Evolutionary conservation across 2,329 filamentous ascomycete genomes (phyloP).

Genomic region (Fusarium sulawesiense): DNA sequence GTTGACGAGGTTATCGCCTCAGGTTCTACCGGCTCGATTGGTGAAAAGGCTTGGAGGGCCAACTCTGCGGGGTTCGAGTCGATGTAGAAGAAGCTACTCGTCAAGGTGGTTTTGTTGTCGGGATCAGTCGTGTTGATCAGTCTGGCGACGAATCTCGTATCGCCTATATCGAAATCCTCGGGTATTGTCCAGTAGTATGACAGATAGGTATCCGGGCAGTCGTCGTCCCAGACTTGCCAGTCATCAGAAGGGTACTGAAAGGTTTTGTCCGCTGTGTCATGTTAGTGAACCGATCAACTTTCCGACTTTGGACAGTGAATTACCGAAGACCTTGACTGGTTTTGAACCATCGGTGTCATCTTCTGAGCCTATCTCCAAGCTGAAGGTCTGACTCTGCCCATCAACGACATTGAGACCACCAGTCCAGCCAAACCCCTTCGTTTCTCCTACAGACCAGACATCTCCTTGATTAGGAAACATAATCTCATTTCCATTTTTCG

Average conservation of each 20-base stretch:
- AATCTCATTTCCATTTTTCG: not conserved
- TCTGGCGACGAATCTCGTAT: not conserved
- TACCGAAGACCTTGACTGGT: not conserved
- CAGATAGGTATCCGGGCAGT: not conserved
- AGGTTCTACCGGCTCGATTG: not conserved
- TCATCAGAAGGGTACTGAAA: not conserved
- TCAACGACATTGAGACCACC: not conserved
- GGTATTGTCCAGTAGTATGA: slow-evolving; percentile 6
- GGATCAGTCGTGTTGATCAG: not conserved
- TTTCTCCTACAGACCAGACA: slow-evolving; percentile 3
- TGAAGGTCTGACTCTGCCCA: not conserved
- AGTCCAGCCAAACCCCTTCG: not conserved
- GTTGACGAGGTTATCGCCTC: not conserved
- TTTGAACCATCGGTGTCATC: not conserved
- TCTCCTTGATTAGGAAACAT: slow-evolving; percentile 1
- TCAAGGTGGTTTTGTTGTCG: not conserved
- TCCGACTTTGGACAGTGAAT: accelerated
- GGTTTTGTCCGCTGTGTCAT: not conserved
- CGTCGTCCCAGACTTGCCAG: not conserved
- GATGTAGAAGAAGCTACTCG: slow-evolving; percentile 11
- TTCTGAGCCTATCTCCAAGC: not conserved
- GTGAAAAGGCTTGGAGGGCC: not conserved
- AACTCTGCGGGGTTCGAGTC: not conserved
- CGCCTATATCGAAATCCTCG: not conserved
- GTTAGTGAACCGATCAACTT: not conserved